Percentiles rank a stretch among this genome's conserved stretches.
phyloP scores from a whole-genome alignment of 768 basidiomycete species.

The Pleurotus platypus region DNA sequence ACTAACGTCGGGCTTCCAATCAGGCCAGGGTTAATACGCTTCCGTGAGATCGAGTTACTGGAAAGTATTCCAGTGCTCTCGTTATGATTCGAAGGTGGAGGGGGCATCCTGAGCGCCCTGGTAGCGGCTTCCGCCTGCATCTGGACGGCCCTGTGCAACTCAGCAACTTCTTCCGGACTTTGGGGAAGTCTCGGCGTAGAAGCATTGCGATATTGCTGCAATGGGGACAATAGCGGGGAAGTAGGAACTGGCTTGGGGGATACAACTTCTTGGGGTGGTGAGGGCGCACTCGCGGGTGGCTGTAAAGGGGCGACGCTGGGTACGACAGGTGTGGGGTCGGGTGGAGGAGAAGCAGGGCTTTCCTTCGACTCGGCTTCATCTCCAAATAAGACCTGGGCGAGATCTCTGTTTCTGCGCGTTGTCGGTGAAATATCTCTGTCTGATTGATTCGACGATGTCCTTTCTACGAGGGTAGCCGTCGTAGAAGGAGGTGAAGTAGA shows the following conservation, averaged over 20 bases:
- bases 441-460: constrained; percentile 16
- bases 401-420: constrained; percentile 64
- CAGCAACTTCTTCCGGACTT: constrained; percentile 43
- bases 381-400: constrained; percentile 78
- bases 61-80: constrained; percentile 31
- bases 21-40: constrained; percentile 56
- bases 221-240: constrained; percentile 19
- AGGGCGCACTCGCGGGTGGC: background rate
- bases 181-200: constrained; percentile 40
- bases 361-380: constrained; percentile 29
- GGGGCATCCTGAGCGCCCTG: constrained; percentile 49
- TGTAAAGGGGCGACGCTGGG: background rate
- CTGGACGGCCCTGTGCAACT: constrained; percentile 64
- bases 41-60: constrained; percentile 41
- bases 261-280: background rate
- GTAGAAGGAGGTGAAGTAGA: constrained; percentile 18
- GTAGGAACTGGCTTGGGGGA: background rate
- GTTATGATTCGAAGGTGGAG: constrained; percentile 39
- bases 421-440: constrained; percentile 41
- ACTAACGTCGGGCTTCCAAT: constrained; percentile 66
- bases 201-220: constrained; percentile 38
- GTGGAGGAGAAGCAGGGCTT: constrained; percentile 15
- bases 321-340: constrained; percentile 18
- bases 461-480: constrained; percentile 12
- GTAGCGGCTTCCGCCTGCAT: constrained; percentile 68